Conservation (phyloP, 768 basidiomycete genomes). For the Amanita brunnescens region DNA sequence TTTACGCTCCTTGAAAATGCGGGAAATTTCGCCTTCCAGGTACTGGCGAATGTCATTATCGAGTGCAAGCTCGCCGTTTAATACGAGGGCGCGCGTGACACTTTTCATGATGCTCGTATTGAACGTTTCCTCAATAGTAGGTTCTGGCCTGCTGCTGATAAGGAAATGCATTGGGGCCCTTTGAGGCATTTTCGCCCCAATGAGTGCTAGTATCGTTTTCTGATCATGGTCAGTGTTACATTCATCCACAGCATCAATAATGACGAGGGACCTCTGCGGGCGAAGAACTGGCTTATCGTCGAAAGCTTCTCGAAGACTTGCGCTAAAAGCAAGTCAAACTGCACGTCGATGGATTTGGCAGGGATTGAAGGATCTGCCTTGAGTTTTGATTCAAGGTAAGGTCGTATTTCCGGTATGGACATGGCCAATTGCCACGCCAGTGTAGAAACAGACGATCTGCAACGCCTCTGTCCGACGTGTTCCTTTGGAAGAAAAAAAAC, state of each 20-base stretch:
- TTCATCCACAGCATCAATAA: slow-evolving; percentile 1
- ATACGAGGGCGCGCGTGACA: not conserved
- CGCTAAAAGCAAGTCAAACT: not conserved
- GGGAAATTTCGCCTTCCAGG: not conserved
- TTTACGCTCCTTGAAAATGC: not conserved
- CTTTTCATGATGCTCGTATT: not conserved
- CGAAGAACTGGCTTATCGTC: not conserved
- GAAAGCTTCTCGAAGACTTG: not conserved
- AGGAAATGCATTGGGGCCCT: not conserved
- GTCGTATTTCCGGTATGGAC: not conserved
- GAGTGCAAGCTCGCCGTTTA: not conserved
- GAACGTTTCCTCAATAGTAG: not conserved
- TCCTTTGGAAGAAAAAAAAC: not conserved
- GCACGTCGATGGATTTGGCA: not conserved
- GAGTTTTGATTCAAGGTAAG: not conserved
- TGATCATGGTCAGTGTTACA: not conserved
- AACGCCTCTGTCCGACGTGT: too few relatives aligned
- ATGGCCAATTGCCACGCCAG: not conserved
- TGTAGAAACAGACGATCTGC: not conserved
- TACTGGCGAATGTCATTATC: not conserved
- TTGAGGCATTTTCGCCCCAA: not conserved
- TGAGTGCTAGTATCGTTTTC: not conserved
- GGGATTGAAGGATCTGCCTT: not conserved
- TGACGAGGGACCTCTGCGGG: not conserved
- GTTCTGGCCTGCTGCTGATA: not conserved